Base-by-base conservation (phyloP, 106 monocot species). In the Vanilla planifolia region DNA sequence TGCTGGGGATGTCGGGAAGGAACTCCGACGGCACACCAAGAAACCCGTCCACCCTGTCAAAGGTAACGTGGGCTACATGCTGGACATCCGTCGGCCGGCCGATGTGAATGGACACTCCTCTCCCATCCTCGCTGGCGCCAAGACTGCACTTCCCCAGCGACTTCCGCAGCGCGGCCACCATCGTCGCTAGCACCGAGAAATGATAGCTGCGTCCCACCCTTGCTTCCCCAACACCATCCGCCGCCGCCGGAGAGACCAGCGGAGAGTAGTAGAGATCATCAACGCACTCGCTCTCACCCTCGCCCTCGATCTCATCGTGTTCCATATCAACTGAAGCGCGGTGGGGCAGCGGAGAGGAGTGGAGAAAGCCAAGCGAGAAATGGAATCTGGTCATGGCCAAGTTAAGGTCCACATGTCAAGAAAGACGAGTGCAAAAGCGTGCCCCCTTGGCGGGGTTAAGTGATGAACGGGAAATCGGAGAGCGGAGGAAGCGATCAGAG, bases 41-140 rank as follows among this genome's bases (percentile, higher is more conserved):
- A 68, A 90, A 96, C n/a, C 95, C 95, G 36, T 87, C 55, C 76
- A 86, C 84, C 43, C 86, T 64, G 56, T 96, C 95, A 62, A 96
- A 96, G 29, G 95, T 90, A 53, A 96, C 95, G 61, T 96, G 95
- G 5, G 90, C 72, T 52, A 90, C 67, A 53, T 96, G 95, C 22
- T 68, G 77, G 44, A 96, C 86, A 40, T 96, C 81, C 11, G 95
- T 87, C 2, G 95, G 95, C 84, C 86, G 79, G 25, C 90, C 81
- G 57, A 96, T 96, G 43, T 96, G 84, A 86, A 87, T 85, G 57
- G 33, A 33, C 48, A 70, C 23, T 2, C 25, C 48, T 13, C 46
- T 60, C 0, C 30, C 69, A 0, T 64, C 73, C 25, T 55, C 74
- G 29, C 17, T 48, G 3, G 61, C 59, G 3, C 55, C 61, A 6